Evolutionary conservation across 139 green algal species (phyloP).

Genomic region (Chlamydomonas urium): DNA sequence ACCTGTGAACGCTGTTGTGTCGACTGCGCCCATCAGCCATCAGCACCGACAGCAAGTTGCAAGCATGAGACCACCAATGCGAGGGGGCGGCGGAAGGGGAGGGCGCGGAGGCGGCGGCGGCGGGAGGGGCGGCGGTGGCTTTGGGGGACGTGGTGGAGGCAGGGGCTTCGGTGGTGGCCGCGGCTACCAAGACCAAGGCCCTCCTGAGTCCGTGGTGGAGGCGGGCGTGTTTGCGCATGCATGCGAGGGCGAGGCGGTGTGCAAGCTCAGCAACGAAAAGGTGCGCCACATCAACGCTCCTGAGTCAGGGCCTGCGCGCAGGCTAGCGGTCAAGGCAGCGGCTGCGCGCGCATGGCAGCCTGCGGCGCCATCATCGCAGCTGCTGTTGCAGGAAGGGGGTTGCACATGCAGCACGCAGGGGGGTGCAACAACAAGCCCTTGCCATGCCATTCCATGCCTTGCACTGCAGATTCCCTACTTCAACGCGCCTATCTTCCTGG

Average conservation of each 20-base stretch:
- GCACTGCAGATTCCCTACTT: conserved; percentile 91
- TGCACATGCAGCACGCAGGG: too few species aligned
- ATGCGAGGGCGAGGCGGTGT: conserved; percentile 96
- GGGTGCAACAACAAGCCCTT: too few species aligned
- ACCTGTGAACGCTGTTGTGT: too few species aligned
- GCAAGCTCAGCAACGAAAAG: conserved; percentile 95
- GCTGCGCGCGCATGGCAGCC: too few species aligned
- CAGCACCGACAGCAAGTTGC: too few species aligned
- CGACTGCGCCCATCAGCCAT: too few species aligned
- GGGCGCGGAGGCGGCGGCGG: conserved; percentile 25
- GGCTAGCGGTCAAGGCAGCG: too few species aligned
- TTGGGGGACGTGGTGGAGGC: conserved; percentile 23
- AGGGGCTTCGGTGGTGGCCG: conserved; percentile 22
- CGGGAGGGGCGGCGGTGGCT: conserved; percentile 24
- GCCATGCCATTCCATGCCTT: too few species aligned
- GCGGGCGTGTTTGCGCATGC: conserved; percentile 87
- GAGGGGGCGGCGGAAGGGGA: conserved; percentile 25
- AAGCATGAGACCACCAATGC: conserved; percentile 33
- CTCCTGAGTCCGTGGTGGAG: conserved; percentile 74
- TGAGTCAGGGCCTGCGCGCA: too few species aligned
- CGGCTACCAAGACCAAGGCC: conserved; percentile 29
- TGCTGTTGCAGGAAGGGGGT: too few species aligned
- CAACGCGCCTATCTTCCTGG: conserved; percentile 96
- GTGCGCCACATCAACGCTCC: too few species aligned
- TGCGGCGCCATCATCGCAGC: too few species aligned